A percentile compares a stretch with the other conserved stretches of the same genome.
These are phyloP conservation scores for Fusarium sp. DNA, from an alignment of 2,329 filamentous ascomycete species.

Conservation along the genomic window DNA sequence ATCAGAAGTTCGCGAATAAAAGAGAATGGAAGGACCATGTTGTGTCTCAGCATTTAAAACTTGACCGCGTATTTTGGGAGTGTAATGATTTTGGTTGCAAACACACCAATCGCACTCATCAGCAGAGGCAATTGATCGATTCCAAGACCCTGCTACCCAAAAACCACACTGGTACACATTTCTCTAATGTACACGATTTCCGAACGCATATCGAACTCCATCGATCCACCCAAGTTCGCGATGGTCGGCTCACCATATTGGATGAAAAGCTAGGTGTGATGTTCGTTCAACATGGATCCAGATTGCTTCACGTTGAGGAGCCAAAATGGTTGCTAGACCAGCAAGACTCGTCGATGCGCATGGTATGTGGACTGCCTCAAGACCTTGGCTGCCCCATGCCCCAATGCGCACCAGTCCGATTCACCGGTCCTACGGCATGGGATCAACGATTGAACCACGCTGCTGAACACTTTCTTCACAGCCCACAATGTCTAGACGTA, in stretches of 20 bases:
- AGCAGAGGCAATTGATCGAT: no score
- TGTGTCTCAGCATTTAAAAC: fast-evolving
- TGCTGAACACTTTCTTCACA: fast-evolving
- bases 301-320: no score
- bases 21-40: fast-evolving
- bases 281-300: no score
- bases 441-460: fast-evolving
- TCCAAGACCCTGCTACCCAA: no score
- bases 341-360: not conserved
- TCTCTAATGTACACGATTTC: no score
- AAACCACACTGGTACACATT: no score
- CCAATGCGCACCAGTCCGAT: fast-evolving
- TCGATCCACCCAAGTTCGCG: no score
- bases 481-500: fast-evolving
- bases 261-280: no score
- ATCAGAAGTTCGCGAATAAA: fast-evolving
- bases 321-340: fast-evolving
- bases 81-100: not conserved
- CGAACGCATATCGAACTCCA: no score
- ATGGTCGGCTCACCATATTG: no score
- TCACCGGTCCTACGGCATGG: fast-evolving
- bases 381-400: fast-evolving
- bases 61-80: fast-evolving
- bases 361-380: fast-evolving
- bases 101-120: no score